phyloP scores from a whole-genome alignment of 1,284 basidiomycete genomes.

The Ceratorhiza oryzae-sativae region DNA sequence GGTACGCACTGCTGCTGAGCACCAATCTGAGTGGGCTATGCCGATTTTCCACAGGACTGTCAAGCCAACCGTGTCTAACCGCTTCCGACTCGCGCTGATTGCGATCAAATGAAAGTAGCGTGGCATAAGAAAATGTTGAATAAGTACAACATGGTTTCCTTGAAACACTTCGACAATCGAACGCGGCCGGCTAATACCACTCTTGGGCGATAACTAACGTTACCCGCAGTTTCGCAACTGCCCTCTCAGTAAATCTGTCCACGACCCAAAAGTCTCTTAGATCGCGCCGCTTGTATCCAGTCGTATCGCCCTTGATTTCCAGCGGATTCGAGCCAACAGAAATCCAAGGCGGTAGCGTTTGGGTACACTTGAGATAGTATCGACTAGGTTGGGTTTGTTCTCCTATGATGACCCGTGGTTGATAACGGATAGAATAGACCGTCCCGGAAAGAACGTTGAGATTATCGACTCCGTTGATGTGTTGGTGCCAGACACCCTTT shows the following conservation, averaged over 20 bases:
- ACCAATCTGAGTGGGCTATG: too few relatives aligned
- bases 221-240: conserved; percentile 11
- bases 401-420: neutral
- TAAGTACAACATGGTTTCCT: neutral
- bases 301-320: conserved; percentile 10
- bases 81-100: neutral
- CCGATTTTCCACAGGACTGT: too few relatives aligned
- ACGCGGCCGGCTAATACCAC: neutral
- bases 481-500: neutral
- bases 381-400: neutral
- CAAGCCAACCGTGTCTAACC: too few relatives aligned
- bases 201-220: neutral
- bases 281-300: conserved; percentile 10
- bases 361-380: neutral
- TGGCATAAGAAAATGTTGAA: conserved; percentile 6
- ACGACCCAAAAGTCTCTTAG: conserved; percentile 14
- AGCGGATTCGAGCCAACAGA: neutral
- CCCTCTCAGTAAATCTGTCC: conserved; percentile 5
- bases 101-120: neutral
- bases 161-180: neutral
- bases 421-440: neutral
- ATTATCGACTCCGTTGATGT: conserved; percentile 10
- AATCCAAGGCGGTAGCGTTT: conserved; percentile 10
- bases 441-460: conserved; percentile 11
- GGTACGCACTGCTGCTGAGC: too few relatives aligned